Conservation (phyloP, 768 basidiomycete species). For the Boletellus sp. region DNA sequence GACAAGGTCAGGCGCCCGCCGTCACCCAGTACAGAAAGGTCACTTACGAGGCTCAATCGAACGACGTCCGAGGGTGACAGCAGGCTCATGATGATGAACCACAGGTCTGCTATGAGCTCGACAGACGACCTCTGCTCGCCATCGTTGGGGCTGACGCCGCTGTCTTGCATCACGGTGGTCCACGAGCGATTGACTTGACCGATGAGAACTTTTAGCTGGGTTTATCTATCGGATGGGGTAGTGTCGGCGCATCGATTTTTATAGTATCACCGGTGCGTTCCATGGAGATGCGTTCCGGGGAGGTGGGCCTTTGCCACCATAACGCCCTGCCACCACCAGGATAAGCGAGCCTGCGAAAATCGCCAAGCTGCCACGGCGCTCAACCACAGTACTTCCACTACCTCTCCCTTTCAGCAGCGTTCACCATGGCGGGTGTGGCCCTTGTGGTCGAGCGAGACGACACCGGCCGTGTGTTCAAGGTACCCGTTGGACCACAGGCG, state of each 20-base stretch:
- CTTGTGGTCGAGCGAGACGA: conserved; percentile 23
- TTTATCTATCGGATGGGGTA: neutral
- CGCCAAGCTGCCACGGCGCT: neutral
- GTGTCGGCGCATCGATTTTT: conserved; percentile 8
- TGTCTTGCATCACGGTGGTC: conserved; percentile 1
- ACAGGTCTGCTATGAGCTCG: conserved; percentile 25
- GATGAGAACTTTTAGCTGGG: neutral
- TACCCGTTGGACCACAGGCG: conserved; percentile 10
- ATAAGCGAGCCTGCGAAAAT: conserved; percentile 8
- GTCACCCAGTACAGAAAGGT: too few species aligned
- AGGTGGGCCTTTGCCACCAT: conserved; percentile 12
- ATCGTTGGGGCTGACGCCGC: neutral
- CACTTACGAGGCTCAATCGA: conserved; percentile 26
- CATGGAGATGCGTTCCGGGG: neutral
- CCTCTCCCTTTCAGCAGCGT: neutral
- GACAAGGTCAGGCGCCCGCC: neutral
- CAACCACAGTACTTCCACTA: neutral
- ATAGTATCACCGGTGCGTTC: neutral
- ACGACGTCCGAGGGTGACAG: conserved; percentile 25
- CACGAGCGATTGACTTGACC: neutral
- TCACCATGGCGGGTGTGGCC: neutral
- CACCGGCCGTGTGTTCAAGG: conserved; percentile 15
- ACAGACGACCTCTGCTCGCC: neutral
- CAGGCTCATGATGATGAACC: conserved; percentile 29
- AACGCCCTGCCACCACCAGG: conserved; percentile 18